These are phyloP conservation scores for Takakia lepidozioides DNA, from an alignment of 225 moss, liverwort and hornwort species.

Conservation along the genomic window DNA sequence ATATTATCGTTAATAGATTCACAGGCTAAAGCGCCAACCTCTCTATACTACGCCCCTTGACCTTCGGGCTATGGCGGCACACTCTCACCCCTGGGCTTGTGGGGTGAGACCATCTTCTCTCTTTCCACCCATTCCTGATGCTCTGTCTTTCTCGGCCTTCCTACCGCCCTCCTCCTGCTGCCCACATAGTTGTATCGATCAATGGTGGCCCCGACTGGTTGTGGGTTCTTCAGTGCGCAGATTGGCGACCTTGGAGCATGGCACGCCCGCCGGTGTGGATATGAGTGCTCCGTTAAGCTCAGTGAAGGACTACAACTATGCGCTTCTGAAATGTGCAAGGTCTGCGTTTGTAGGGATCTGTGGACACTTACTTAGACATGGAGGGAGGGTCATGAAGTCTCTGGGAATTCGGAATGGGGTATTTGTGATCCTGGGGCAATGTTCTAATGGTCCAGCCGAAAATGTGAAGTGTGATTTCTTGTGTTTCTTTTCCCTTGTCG, in stretches of 20 bases:
- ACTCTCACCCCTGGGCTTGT: no score
- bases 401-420: background rate
- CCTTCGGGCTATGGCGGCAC: no score
- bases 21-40: no score
- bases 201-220: constrained; percentile 5
- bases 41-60: no score
- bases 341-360: background rate
- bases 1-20: no score
- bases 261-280: constrained; percentile 10
- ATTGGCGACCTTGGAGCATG: constrained; percentile 19
- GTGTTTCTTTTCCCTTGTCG: no score
- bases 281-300: constrained; percentile 5
- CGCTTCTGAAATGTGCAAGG: constrained; percentile 39
- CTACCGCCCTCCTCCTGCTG: constrained; percentile 1
- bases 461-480: no score
- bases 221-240: constrained; percentile 10
- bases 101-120: no score
- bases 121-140: background rate
- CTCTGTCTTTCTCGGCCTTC: background rate
- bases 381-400: background rate
- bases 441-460: background rate
- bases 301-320: constrained; percentile 44
- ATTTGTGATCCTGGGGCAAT: background rate
- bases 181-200: constrained; percentile 2
- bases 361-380: background rate